These are phyloP conservation scores for Pistacia atlantica DNA, from an alignment of 345 rosid species.

Conservation along the genomic window DNA sequence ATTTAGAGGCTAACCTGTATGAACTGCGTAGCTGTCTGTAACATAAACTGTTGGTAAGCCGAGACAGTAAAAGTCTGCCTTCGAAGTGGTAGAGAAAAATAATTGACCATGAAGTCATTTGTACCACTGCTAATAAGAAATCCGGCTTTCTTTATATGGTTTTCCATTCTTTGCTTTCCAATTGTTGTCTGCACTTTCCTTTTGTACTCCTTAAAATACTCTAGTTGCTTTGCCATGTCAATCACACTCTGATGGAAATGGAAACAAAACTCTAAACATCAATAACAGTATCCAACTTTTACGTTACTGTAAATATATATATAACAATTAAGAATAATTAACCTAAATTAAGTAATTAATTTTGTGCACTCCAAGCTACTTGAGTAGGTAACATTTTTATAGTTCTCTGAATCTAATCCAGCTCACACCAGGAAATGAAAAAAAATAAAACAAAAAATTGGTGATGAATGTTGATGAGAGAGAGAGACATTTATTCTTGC, in stretches of 20 bases:
- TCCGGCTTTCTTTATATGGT: conserved; percentile 37
- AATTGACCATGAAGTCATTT: conserved; percentile 61
- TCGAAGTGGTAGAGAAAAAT: conserved; percentile 57
- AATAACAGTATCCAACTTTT: not conserved
- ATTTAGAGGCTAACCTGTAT: conserved; percentile 44
- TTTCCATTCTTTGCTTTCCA: conserved; percentile 38
- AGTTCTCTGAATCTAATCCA: no score
- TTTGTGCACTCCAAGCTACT: no score
- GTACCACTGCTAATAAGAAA: conserved; percentile 55
- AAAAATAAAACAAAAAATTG: not conserved
- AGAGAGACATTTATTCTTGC: conserved; percentile 49
- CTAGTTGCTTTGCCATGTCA: conserved; percentile 41
- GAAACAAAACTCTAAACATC: not conserved
- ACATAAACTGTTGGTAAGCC: conserved; percentile 59
- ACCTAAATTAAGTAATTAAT: no score
- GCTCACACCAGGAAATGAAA: not conserved
- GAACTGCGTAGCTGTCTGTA: conserved; percentile 42
- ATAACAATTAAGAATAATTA: no score
- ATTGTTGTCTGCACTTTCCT: conserved; percentile 36
- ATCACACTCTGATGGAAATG: conserved; percentile 44
- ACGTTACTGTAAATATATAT: no score
- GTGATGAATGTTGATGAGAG: not conserved
- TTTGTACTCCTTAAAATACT: conserved; percentile 58
- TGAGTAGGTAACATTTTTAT: no score
- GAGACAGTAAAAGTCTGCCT: conserved; percentile 47